Evolutionary conservation across 495 filamentous ascomycete species (phyloP).

Genomic region (Penicillium crystallinum): DNA sequence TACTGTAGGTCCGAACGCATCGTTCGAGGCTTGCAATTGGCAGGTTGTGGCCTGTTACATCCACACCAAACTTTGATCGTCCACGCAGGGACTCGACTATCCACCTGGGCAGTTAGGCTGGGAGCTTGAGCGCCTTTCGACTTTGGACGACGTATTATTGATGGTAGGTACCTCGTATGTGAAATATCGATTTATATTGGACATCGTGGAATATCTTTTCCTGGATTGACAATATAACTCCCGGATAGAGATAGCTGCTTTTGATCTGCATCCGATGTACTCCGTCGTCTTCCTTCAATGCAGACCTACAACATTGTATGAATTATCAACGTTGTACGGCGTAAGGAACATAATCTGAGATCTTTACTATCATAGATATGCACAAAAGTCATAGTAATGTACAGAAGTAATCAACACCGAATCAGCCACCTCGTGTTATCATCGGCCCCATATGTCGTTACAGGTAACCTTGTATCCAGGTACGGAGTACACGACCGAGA

Average conservation of each 20-base stretch:
- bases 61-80: constrained; percentile 12
- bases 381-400: neutral
- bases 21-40: constrained; percentile 2
- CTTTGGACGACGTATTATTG: too few relatives aligned
- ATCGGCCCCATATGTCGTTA: neutral
- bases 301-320: too few relatives aligned
- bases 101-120: constrained; percentile 10
- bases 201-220: too few relatives aligned
- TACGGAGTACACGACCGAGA: constrained; percentile 1
- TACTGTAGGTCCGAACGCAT: constrained; percentile 8
- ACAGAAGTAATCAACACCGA: neutral
- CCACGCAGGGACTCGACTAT: constrained; percentile 11
- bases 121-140: constrained; percentile 4
- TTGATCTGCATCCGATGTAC: neutral
- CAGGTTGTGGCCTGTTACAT: neutral
- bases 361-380: neutral
- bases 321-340: too few relatives aligned
- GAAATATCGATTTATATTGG: neutral
- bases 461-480: too few relatives aligned
- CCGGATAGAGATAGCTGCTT: neutral
- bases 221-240: neutral
- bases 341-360: too few relatives aligned
- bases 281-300: neutral
- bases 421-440: neutral
- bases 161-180: too few relatives aligned